Evolutionary conservation across 805 yeast species (phyloP).

Genomic region (Saccharomycopsis babjevae): DNA sequence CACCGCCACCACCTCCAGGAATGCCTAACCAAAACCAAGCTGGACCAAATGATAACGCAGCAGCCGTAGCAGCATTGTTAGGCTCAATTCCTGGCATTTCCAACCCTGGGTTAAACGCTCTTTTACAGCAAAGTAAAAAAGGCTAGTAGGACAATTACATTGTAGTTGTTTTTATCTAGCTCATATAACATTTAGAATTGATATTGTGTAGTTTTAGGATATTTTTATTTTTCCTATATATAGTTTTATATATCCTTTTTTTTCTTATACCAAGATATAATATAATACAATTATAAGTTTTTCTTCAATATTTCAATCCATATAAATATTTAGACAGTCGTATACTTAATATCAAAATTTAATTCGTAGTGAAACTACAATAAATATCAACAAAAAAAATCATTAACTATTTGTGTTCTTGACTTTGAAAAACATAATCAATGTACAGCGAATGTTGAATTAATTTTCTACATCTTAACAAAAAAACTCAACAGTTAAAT

Average conservation of each 20-base stretch:
- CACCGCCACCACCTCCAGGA: conserved; percentile 2
- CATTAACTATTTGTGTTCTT: no score
- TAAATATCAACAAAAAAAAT: no score
- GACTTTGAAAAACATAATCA: no score
- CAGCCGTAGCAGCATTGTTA: conserved; percentile 17
- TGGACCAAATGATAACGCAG: conserved; percentile 2
- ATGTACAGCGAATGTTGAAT: no score
- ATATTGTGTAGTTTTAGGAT: neutral
- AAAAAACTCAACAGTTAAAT: neutral
- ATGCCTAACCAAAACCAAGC: neutral
- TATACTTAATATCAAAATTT: no score
- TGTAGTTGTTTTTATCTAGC: neutral
- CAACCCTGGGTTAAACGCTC: conserved; percentile 8
- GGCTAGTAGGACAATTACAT: neutral
- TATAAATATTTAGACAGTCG: no score
- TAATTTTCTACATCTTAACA: neutral
- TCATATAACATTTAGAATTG: neutral
- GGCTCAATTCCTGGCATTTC: conserved; percentile 15
- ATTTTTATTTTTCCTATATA: neutral
- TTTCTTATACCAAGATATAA: neutral
- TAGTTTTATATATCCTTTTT: neutral
- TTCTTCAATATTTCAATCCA: neutral
- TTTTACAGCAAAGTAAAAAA: conserved; percentile 7
- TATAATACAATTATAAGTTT: neutral
- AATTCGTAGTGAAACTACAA: no score